These are phyloP conservation scores for Colletotrichum cordylinicola DNA, from an alignment of 2,329 filamentous ascomycete genomes.

Conservation along the genomic window DNA sequence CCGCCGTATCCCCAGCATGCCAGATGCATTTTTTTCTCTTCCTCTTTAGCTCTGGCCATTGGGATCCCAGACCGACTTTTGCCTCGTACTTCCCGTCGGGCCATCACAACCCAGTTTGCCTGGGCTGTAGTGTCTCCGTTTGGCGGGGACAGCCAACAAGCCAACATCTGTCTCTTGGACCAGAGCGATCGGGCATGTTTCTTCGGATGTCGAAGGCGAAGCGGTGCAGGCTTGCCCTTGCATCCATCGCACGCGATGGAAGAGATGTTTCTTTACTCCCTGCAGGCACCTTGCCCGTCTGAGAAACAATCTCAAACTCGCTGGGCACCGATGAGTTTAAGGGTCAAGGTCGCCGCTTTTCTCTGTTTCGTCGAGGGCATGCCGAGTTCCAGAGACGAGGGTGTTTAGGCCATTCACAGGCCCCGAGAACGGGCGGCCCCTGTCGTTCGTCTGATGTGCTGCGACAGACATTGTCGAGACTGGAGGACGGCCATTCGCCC, in stretches of 20 bases:
- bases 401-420: conserved; percentile 19
- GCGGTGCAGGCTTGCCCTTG: conserved; percentile 16
- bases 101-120: not conserved
- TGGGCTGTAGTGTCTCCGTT: not conserved
- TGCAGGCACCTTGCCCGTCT: conserved; percentile 13
- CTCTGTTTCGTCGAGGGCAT: conserved; percentile 15
- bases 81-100: not conserved
- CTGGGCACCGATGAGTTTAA: not conserved
- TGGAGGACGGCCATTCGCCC: conserved; percentile 1
- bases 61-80: conserved; percentile 19
- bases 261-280: conserved; percentile 19
- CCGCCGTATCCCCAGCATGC: not conserved
- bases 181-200: not conserved
- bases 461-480: conserved; percentile 19
- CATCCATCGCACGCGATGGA: conserved; percentile 10
- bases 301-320: conserved; percentile 10
- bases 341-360: conserved; percentile 2
- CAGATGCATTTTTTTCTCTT: not conserved
- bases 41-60: not conserved
- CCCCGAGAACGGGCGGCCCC: conserved; percentile 8
- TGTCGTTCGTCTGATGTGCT: conserved; percentile 23
- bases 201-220: not conserved
- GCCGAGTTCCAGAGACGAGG: conserved; percentile 16
- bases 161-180: not conserved
- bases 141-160: not conserved